Conservation (phyloP, 306 rosid genomes). For the Trifolium fragiferum region DNA sequence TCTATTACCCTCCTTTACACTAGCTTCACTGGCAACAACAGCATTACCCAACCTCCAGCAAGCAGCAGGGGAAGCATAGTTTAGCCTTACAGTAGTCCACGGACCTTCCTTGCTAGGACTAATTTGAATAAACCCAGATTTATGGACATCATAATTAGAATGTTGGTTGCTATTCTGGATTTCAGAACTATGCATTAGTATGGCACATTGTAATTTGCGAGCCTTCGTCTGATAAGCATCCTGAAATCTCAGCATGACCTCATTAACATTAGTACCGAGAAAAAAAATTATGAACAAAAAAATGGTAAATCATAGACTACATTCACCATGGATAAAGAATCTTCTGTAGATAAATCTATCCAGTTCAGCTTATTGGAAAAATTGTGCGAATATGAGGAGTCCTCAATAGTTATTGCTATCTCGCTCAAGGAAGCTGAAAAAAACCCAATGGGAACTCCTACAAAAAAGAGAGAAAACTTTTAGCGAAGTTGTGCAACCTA, state of each 20-base stretch:
- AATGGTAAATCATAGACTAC: constrained; percentile 2
- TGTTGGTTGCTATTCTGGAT: constrained; percentile 52
- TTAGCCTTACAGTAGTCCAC: constrained; percentile 96
- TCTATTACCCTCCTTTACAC: constrained; percentile 83
- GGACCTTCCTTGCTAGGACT: constrained; percentile 96
- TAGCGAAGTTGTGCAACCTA: constrained; percentile 7
- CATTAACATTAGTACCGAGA: constrained; percentile 28
- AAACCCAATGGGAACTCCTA: constrained; percentile 81
- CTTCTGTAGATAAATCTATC: constrained; percentile 65
- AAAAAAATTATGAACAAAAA: not conserved
- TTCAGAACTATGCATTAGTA: constrained; percentile 66
- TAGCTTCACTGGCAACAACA: constrained; percentile 96
- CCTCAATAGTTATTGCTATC: constrained; percentile 63
- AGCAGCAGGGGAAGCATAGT: constrained; percentile 95
- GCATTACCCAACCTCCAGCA: constrained; percentile 95
- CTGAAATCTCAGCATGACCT: constrained; percentile 51
- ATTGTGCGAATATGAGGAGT: constrained; percentile 49
- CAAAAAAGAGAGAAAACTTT: constrained; percentile 37
- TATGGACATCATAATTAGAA: constrained; percentile 43
- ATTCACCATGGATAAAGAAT: constrained; percentile 52
- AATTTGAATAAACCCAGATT: constrained; percentile 90
- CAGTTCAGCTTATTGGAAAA: constrained; percentile 54
- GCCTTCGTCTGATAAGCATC: constrained; percentile 41
- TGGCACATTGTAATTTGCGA: constrained; percentile 66
- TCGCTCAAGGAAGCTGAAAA: constrained; percentile 76